These are phyloP conservation scores for Ophiosphaerella herpotricha DNA, from an alignment of 2,329 filamentous ascomycete genomes.

Conservation along the genomic window DNA sequence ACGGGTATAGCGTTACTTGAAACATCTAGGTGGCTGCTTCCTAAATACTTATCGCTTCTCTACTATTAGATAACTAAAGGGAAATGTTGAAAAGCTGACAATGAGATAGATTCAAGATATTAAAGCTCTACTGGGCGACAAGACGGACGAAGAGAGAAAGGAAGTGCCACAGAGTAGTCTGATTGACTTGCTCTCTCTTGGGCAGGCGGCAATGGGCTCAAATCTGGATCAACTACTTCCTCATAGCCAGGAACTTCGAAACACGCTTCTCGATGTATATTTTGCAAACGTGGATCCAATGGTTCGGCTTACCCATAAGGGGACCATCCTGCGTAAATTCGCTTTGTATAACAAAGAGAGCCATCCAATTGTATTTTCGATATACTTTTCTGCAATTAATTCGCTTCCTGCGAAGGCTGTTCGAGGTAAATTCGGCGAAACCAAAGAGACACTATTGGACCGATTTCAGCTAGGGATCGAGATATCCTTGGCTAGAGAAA, in stretches of 20 bases:
- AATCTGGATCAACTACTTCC: conserved; percentile 37
- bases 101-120: conserved; percentile 45
- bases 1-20: too few species aligned
- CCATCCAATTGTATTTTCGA: conserved; percentile 42
- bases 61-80: too few species aligned
- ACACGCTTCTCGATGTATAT: conserved; percentile 41
- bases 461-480: conserved; percentile 43
- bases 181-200: conserved; percentile 39
- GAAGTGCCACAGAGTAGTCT: conserved; percentile 35
- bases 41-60: too few species aligned
- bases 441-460: conserved; percentile 37
- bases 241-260: conserved; percentile 32
- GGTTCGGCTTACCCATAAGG: conserved; percentile 43
- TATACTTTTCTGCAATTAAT: conserved; percentile 45
- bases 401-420: conserved; percentile 38
- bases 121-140: conserved; percentile 42
- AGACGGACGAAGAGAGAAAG: conserved; percentile 37
- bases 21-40: too few species aligned
- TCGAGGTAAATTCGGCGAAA: conserved; percentile 37
- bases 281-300: conserved; percentile 46
- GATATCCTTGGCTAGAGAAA: conserved; percentile 41
- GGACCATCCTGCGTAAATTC: conserved; percentile 37
- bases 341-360: conserved; percentile 31
- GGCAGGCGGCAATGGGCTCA: conserved; percentile 33
- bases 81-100: background rate